phyloP scores from a whole-genome alignment of 2,329 filamentous ascomycete genomes.

The Fonsecaea pedrosoi region DNA sequence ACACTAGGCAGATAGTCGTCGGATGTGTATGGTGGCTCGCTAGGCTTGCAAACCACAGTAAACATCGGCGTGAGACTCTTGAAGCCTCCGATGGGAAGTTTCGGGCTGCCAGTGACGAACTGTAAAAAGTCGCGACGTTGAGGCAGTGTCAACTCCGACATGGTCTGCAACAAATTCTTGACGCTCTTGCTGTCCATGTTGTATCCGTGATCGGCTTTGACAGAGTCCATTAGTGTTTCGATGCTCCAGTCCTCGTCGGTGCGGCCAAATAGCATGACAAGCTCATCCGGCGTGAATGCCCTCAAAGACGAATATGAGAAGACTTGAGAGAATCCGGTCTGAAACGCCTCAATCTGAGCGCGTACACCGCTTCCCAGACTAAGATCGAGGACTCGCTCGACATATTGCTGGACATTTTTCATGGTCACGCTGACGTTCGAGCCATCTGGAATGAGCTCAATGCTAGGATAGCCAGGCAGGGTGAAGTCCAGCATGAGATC shows the following conservation, averaged over 20 bases:
- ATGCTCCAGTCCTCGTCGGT: slow-evolving; percentile 97
- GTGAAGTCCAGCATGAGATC: slow-evolving; percentile 94
- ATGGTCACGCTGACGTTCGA: slow-evolving; percentile 79
- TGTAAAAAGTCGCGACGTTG: slow-evolving; percentile 93
- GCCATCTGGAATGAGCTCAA: slow-evolving; percentile 81
- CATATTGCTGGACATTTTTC: slow-evolving; percentile 86
- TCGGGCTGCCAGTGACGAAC: slow-evolving; percentile 96
- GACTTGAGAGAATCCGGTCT: slow-evolving; percentile 88
- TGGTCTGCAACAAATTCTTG: slow-evolving; percentile 87
- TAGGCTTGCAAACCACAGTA: slow-evolving; percentile 98
- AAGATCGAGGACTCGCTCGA: slow-evolving; percentile 89
- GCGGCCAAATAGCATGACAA: slow-evolving; percentile 91
- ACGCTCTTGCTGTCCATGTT: slow-evolving; percentile 98
- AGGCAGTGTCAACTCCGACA: slow-evolving; percentile 80
- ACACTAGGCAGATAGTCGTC: slow-evolving; percentile 99
- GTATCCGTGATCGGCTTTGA: slow-evolving; percentile 98
- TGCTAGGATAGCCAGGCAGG: slow-evolving; percentile 84
- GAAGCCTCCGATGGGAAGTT: slow-evolving; percentile 97
- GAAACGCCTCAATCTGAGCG: slow-evolving; percentile 89
- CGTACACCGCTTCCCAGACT: slow-evolving; percentile 89
- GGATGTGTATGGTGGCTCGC: slow-evolving; percentile 87
- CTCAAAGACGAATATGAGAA: slow-evolving; percentile 93
- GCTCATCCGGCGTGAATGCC: slow-evolving; percentile 92
- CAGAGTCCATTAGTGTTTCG: slow-evolving; percentile 95
- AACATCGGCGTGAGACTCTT: slow-evolving; percentile 98